phyloP scores from a whole-genome alignment of 768 basidiomycete genomes.

The Strobilomyces dryophilus region DNA sequence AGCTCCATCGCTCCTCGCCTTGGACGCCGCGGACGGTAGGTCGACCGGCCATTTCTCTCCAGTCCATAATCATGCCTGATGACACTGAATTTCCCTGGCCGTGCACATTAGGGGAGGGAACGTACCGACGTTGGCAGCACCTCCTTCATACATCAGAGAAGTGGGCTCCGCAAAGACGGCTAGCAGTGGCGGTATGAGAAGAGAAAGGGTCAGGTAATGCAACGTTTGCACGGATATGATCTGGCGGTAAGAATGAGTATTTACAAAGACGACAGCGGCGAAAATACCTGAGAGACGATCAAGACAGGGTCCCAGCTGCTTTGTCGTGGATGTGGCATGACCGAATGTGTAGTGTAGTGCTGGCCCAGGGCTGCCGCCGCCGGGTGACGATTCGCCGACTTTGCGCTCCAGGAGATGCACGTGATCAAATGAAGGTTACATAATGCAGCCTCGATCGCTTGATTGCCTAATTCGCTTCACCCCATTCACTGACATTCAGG shows the following conservation, averaged over 20 bases:
- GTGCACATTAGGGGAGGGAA: background rate
- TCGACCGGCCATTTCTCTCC: constrained; percentile 90
- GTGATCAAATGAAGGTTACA: constrained; percentile 7
- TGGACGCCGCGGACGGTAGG: constrained; percentile 68
- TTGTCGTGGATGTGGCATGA: constrained; percentile 37
- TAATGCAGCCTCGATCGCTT: constrained; percentile 12
- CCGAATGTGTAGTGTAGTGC: background rate
- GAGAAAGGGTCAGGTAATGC: constrained; percentile 86
- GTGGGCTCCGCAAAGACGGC: constrained; percentile 67
- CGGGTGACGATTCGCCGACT: background rate
- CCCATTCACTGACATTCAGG: background rate
- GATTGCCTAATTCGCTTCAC: constrained; percentile 7
- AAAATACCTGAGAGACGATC: constrained; percentile 75
- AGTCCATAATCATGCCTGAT: constrained; percentile 91
- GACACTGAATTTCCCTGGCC: constrained; percentile 1
- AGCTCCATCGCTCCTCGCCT: constrained; percentile 61
- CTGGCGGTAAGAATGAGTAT: constrained; percentile 37
- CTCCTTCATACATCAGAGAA: constrained; percentile 70
- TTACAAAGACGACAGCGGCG: background rate
- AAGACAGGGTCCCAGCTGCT: constrained; percentile 87
- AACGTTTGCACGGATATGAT: constrained; percentile 91
- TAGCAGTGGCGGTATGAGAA: constrained; percentile 80
- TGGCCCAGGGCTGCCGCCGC: background rate
- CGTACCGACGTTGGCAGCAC: constrained; percentile 74
- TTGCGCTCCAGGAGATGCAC: background rate